Percentiles rank a stretch among this genome's conserved stretches.
Evolutionary conservation across 371 early-diverging fungal genomes (phyloP).

Genomic region (Batkoa obscura): DNA sequence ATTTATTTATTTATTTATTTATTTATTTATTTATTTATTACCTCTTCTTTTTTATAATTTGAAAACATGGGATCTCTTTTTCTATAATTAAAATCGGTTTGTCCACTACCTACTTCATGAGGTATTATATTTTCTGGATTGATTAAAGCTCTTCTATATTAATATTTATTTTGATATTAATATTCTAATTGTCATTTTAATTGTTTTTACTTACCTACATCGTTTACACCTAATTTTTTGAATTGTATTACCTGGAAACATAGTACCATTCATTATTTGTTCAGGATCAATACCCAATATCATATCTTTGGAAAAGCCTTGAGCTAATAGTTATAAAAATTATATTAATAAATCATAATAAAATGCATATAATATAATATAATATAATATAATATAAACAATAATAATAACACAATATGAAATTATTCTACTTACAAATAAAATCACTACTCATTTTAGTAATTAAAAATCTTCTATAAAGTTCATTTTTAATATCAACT

Average conservation of each 20-base stretch:
- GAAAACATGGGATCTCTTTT: conserved; percentile 34
- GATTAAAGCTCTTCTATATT: conserved; percentile 32
- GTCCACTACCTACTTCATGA: conserved; percentile 52
- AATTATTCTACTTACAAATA: conserved; percentile 20
- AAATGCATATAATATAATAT: no score
- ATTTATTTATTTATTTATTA: no score
- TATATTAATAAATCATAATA: no score
- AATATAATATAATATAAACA: no score
- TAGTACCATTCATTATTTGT: conserved; percentile 5
- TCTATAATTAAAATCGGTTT: conserved; percentile 42
- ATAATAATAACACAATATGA: no score
- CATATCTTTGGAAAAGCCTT: conserved; percentile 24
- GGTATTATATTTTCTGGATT: conserved; percentile 36
- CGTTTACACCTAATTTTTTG: conserved; percentile 14
- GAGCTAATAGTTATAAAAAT: conserved; percentile 9
- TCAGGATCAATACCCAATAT: conserved; percentile 27
- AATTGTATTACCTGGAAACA: conserved; percentile 6
- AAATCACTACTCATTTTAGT: conserved; percentile 28
- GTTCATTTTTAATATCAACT: conserved; percentile 27
- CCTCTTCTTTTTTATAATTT: no score
- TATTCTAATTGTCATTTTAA: no score
- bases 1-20: no score
- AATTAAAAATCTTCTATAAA: conserved; percentile 52
- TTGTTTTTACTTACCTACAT: conserved; percentile 29
- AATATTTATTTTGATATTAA: no score